These are phyloP conservation scores for Tolypocladium paradoxum DNA, from an alignment of 2,329 filamentous ascomycete species.

Conservation along the genomic window DNA sequence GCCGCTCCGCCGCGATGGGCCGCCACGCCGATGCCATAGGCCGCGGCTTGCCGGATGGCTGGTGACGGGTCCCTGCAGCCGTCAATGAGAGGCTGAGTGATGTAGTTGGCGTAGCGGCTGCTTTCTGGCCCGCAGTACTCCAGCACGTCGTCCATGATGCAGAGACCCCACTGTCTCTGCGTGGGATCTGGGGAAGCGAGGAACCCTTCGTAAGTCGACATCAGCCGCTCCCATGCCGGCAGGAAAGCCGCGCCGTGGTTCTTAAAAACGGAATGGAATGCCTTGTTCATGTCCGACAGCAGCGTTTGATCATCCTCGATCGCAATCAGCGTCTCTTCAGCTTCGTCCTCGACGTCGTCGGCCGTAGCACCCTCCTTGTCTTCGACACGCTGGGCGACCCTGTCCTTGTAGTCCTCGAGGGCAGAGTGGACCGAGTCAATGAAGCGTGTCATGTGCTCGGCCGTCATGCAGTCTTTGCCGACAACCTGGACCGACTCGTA, in stretches of 20 bases:
- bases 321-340: conserved; percentile 76
- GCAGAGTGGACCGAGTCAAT: conserved; percentile 78
- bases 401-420: conserved; percentile 84
- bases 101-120: conserved; percentile 75
- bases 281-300: conserved; percentile 99
- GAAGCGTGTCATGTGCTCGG: conserved; percentile 73
- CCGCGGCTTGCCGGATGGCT: conserved; percentile 88
- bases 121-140: conserved; percentile 91
- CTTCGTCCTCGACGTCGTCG: conserved; percentile 83
- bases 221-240: conserved; percentile 74
- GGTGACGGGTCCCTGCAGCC: conserved; percentile 80
- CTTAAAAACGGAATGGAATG: conserved; percentile 98
- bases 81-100: conserved; percentile 74
- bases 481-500: conserved; percentile 96
- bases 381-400: conserved; percentile 73
- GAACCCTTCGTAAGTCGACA: conserved; percentile 78
- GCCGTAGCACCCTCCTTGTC: conserved; percentile 63
- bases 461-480: conserved; percentile 70
- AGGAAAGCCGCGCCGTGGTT: conserved; percentile 82
- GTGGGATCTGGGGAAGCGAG: conserved; percentile 73
- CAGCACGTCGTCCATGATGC: conserved; percentile 95
- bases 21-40: conserved; percentile 91
- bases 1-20: conserved; percentile 81
- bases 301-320: conserved; percentile 97
- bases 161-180: conserved; percentile 96